Conservation (phyloP, 495 filamentous ascomycete genomes). For the Penicillium alfredii region DNA sequence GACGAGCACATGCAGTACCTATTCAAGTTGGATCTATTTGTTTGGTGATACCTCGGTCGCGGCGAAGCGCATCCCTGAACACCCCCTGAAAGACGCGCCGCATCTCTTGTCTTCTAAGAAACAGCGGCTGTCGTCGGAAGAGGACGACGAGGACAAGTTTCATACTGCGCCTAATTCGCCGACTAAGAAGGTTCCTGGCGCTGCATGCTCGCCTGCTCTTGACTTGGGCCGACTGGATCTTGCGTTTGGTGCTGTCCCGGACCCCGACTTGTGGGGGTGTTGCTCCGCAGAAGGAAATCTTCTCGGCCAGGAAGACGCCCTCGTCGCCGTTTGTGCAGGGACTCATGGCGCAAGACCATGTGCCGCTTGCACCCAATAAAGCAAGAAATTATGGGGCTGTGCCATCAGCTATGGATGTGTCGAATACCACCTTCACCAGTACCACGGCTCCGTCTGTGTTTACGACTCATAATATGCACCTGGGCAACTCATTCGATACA, state of each 20-base stretch:
- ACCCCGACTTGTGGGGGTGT: too few species aligned
- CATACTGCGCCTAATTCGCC: constrained; percentile 39
- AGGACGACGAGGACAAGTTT: constrained; percentile 27
- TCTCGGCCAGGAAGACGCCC: constrained; percentile 1
- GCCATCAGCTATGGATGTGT: neutral
- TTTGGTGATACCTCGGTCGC: constrained; percentile 8
- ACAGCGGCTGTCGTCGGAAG: constrained; percentile 18
- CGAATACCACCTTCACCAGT: constrained; percentile 26
- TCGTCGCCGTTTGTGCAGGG: constrained; percentile 16
- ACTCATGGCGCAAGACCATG: constrained; percentile 15
- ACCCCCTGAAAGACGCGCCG: neutral
- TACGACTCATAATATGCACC: constrained; percentile 6
- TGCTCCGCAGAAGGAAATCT: neutral
- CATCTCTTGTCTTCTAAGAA: constrained; percentile 22
- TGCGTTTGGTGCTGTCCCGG: neutral
- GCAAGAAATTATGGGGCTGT: neutral
- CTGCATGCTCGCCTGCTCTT: neutral
- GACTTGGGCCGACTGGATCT: neutral
- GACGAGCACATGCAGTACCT: constrained; percentile 23
- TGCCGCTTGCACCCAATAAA: constrained; percentile 4
- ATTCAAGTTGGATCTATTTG: constrained; percentile 19
- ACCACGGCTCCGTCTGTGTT: constrained; percentile 14
- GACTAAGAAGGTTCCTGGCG: constrained; percentile 10
- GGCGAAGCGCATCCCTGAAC: constrained; percentile 2
- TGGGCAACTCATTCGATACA: constrained; percentile 31